Conservation (phyloP, 495 filamentous ascomycete genomes). For the Neurospora sp. region DNA sequence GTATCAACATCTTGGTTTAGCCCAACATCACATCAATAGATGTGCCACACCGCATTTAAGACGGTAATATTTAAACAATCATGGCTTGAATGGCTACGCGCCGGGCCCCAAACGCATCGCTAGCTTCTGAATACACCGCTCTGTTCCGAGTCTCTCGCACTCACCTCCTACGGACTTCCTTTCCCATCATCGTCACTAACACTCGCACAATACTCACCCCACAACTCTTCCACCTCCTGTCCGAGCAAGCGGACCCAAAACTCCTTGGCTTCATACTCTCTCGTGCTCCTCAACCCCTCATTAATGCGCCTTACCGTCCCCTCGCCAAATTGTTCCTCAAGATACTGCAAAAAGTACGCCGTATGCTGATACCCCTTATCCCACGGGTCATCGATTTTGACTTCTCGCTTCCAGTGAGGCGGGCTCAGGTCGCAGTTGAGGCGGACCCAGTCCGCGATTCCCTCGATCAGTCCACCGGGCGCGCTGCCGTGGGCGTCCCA, state of each 20-base stretch:
- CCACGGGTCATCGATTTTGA: conserved; percentile 42
- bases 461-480: conserved; percentile 80
- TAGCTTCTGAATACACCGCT: background rate
- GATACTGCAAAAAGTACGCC: conserved; percentile 78
- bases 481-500: conserved; percentile 54
- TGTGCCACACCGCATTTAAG: background rate
- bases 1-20: background rate
- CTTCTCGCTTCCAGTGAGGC: conserved; percentile 66
- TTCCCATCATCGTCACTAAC: background rate
- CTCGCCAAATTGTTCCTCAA: conserved; percentile 52
- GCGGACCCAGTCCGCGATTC: conserved; percentile 89
- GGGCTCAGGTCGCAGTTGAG: conserved; percentile 62
- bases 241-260: conserved; percentile 71
- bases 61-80: background rate
- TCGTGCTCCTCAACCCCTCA: conserved; percentile 48
- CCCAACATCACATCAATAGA: background rate
- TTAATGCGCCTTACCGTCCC: conserved; percentile 70
- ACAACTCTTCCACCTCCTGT: conserved; percentile 53
- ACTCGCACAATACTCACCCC: conserved; percentile 51
- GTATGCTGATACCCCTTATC: conserved; percentile 90
- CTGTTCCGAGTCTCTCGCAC: background rate
- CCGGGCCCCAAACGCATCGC: background rate
- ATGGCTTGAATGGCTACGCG: background rate
- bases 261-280: conserved; percentile 43
- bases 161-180: background rate